A percentile compares a stretch with the other conserved stretches of the same genome.
phyloP scores from a whole-genome alignment of 176 grass and related monocot genomes.

The Chrysopogon serrulatus region DNA sequence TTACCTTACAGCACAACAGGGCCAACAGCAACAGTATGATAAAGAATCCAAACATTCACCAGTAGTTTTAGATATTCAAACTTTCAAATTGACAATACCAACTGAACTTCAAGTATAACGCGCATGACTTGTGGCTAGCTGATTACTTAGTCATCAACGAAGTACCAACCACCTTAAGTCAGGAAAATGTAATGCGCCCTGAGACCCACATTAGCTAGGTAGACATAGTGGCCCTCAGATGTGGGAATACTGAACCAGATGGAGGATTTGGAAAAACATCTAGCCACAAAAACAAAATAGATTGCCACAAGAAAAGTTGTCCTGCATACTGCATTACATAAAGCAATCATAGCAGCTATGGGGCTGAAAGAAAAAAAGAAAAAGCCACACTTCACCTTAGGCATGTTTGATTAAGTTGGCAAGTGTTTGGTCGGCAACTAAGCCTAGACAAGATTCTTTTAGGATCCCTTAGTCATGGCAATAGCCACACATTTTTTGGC shows the following conservation, averaged over 20 bases:
- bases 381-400: not conserved
- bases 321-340: not conserved
- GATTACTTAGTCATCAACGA: not conserved
- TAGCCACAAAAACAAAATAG: not conserved
- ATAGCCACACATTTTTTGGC: too few relatives aligned
- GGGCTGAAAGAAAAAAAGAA: not conserved
- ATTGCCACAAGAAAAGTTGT: not conserved
- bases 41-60: not conserved
- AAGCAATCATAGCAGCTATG: not conserved
- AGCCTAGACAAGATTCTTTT: not conserved
- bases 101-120: not conserved
- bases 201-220: not conserved
- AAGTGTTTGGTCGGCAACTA: not conserved
- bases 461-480: not conserved
- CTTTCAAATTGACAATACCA: not conserved
- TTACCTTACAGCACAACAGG: slow-evolving; percentile 49
- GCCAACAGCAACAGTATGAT: not conserved
- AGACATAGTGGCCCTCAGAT: not conserved
- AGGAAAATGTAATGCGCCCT: not conserved
- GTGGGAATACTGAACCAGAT: not conserved
- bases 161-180: not conserved
- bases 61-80: not conserved
- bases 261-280: not conserved
- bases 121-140: slow-evolving; percentile 1
- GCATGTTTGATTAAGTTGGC: not conserved